These are phyloP conservation scores for Wickerhamiella vanderwaltii DNA, from an alignment of 805 yeast species.

Conservation along the genomic window DNA sequence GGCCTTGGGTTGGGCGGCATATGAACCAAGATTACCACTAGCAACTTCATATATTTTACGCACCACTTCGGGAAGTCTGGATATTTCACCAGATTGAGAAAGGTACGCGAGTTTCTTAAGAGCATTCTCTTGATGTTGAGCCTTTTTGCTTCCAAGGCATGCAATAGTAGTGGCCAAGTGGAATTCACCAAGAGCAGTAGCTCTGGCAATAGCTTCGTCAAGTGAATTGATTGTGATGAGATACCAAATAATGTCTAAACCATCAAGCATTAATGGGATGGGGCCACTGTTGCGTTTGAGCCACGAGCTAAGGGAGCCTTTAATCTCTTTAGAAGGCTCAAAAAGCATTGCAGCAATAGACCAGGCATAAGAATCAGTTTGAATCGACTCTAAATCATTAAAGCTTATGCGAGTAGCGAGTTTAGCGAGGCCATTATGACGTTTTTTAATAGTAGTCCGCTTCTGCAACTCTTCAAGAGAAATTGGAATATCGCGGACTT, in stretches of 20 bases:
- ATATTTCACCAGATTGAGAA: conserved; percentile 35
- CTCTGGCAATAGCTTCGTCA: conserved; percentile 46
- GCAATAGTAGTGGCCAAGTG: conserved; percentile 65
- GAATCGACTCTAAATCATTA: neutral
- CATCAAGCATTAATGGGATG: neutral
- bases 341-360: conserved; percentile 6
- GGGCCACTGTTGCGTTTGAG: neutral
- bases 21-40: conserved; percentile 32
- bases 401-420: neutral
- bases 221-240: conserved; percentile 39
- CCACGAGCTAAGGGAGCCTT: conserved; percentile 1
- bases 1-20: conserved; percentile 16
- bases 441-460: neutral
- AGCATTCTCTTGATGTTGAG: conserved; percentile 38
- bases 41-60: conserved; percentile 53
- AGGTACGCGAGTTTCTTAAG: conserved; percentile 52
- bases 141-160: conserved; percentile 50
- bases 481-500: neutral
- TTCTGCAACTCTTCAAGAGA: neutral
- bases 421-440: neutral
- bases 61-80: conserved; percentile 41
- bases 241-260: conserved; percentile 2
- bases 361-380: conserved; percentile 3
- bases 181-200: conserved; percentile 47
- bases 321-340: conserved; percentile 3